A percentile compares a stretch with the other conserved stretches of the same genome.
Evolutionary conservation across 2,329 filamentous ascomycete species (phyloP).

Genomic region (Cercospora beticola): DNA sequence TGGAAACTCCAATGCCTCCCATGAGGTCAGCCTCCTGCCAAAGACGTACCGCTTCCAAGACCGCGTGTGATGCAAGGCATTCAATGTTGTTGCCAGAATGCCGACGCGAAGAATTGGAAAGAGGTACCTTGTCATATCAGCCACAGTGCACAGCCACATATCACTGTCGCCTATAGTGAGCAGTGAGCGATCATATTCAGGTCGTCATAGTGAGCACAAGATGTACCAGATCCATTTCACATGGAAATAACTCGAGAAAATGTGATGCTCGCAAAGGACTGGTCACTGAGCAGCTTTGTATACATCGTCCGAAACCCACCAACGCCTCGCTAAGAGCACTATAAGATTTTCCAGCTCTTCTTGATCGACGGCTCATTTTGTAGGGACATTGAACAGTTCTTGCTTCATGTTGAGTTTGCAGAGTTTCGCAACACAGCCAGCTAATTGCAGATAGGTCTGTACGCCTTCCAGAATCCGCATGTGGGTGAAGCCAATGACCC

Average conservation of each 20-base stretch:
- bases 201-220: not conserved
- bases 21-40: not conserved
- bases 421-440: conserved; percentile 84
- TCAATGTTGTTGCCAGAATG: not conserved
- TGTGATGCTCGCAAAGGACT: not conserved
- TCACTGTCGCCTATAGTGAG: not conserved
- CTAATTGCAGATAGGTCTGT: conserved; percentile 89
- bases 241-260: no score
- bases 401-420: conserved; percentile 97
- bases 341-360: not conserved
- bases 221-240: no score
- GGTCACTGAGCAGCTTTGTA: not conserved
- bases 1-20: not conserved
- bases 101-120: not conserved
- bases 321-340: conserved; percentile 33
- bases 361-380: conserved; percentile 11
- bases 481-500: conserved; percentile 95
- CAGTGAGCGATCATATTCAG: not conserved
- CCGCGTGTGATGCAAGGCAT: not conserved
- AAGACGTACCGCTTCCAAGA: not conserved
- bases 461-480: conserved; percentile 99
- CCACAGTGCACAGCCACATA: not conserved
- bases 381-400: conserved; percentile 64
- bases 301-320: conserved; percentile 15
- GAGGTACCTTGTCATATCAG: not conserved